Percentiles rank a stretch among this genome's conserved stretches.
phyloP scores from a whole-genome alignment of 345 rosid species.

The Trapa incisa region DNA sequence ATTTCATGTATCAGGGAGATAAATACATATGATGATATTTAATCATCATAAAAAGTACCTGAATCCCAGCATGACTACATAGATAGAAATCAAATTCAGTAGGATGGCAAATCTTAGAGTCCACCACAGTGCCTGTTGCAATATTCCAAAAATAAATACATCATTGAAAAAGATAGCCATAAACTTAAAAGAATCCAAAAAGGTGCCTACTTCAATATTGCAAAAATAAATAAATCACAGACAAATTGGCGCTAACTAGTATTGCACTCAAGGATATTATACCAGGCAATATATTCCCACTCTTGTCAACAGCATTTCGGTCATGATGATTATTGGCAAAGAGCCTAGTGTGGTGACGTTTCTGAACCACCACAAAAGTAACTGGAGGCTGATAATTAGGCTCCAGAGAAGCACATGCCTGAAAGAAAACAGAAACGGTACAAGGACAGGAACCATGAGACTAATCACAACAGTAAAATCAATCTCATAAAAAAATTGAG shows the following conservation, averaged over 20 bases:
- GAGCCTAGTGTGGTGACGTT: conserved; percentile 96
- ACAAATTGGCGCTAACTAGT: not conserved
- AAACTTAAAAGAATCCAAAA: too few species aligned
- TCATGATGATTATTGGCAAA: conserved; percentile 77
- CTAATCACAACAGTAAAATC: not conserved
- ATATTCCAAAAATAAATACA: not conserved
- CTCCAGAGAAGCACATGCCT: conserved; percentile 96
- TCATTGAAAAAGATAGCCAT: not conserved
- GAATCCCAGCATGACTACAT: conserved; percentile 98
- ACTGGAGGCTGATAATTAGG: conserved; percentile 99
- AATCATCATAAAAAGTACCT: conserved; percentile 22
- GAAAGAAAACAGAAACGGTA: conserved; percentile 4
- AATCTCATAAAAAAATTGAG: not conserved
- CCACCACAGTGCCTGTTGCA: conserved; percentile 79
- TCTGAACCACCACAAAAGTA: conserved; percentile 97
- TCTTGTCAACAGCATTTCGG: conserved; percentile 60
- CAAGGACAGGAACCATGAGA: not conserved
- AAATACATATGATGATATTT: not conserved
- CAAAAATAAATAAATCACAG: not conserved
- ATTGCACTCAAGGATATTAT: not conserved
- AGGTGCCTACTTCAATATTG: conserved; percentile 39
- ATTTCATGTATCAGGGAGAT: not conserved
- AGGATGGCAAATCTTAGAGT: conserved; percentile 96
- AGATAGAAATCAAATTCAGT: conserved; percentile 94
- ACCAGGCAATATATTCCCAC: conserved; percentile 97